Conservation (phyloP, 2,329 filamentous ascomycete species). For the Paraphaeosphaeria sporulosa region DNA sequence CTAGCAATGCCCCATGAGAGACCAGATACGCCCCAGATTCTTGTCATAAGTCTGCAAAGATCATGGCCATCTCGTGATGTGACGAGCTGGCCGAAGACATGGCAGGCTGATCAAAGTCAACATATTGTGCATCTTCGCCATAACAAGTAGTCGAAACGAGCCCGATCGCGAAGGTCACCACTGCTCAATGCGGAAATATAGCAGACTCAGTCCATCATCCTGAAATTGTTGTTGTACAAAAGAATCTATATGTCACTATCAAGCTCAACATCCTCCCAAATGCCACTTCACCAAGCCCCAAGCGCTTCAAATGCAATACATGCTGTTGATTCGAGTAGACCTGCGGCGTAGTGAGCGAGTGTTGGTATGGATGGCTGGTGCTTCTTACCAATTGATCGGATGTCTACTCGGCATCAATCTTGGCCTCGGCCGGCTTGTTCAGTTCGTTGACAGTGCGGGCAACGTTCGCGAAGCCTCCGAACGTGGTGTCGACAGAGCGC, state of each 20-base stretch:
- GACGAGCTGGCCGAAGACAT: too few relatives aligned
- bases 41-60: too few relatives aligned
- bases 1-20: too few relatives aligned
- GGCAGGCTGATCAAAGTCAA: not conserved
- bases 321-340: not conserved
- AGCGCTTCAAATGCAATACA: not conserved
- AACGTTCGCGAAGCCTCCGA: conserved; percentile 9
- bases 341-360: not conserved
- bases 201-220: not conserved
- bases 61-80: too few relatives aligned
- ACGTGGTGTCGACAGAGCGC: conserved; percentile 6
- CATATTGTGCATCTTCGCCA: not conserved
- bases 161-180: not conserved
- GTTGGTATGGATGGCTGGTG: not conserved
- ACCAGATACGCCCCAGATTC: too few relatives aligned
- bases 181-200: not conserved
- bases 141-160: not conserved
- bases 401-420: conserved; percentile 6
- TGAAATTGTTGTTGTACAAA: not conserved
- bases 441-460: conserved; percentile 2
- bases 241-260: not conserved
- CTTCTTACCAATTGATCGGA: not conserved
- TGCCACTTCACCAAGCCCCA: not conserved
- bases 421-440: not conserved
- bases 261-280: not conserved